A percentile compares a stretch with the other conserved stretches of the same genome.
Conservation (phyloP, 2,329 filamentous ascomycete species). For the Neofusicoccum laricinum region DNA sequence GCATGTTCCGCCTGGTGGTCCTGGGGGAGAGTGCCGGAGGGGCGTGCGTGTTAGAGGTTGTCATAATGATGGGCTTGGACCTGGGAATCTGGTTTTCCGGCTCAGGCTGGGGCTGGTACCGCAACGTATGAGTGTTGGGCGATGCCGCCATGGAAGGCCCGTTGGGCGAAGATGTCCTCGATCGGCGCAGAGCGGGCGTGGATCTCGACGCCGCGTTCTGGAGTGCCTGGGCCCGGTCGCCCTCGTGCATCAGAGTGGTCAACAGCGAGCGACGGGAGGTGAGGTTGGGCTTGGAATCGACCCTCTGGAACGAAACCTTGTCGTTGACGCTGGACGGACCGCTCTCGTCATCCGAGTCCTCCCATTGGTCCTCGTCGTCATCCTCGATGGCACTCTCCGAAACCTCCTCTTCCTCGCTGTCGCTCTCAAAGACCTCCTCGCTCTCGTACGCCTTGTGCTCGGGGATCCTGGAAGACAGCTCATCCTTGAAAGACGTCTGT, state of each 20-base stretch:
- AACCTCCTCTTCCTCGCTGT: conserved; percentile 52
- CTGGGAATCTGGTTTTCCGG: conserved; percentile 57
- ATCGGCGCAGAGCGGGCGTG: conserved; percentile 53
- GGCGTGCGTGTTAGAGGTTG: conserved; percentile 60
- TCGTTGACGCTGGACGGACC: conserved; percentile 80
- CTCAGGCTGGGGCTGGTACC: conserved; percentile 39
- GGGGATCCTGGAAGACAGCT: conserved; percentile 66
- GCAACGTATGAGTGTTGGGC: conserved; percentile 44
- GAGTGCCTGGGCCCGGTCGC: conserved; percentile 68
- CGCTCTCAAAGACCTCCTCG: conserved; percentile 57
- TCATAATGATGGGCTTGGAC: conserved; percentile 78
- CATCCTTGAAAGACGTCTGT: conserved; percentile 76
- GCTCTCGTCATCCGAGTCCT: conserved; percentile 70
- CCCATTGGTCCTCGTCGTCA: conserved; percentile 53
- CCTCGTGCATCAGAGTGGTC: conserved; percentile 82
- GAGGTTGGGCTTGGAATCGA: conserved; percentile 82
- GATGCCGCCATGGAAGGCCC: conserved; percentile 63
- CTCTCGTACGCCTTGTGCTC: conserved; percentile 54
- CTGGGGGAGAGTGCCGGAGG: conserved; percentile 82
- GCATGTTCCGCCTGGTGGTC: conserved; percentile 92
- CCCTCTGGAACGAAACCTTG: conserved; percentile 78
- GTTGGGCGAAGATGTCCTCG: conserved; percentile 66
- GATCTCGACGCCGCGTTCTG: conserved; percentile 62
- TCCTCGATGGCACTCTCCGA: conserved; percentile 59
- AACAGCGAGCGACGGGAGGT: conserved; percentile 84